Evolutionary conservation across 257 asterid species (phyloP).

Genomic region (Voacanga thouarsii): DNA sequence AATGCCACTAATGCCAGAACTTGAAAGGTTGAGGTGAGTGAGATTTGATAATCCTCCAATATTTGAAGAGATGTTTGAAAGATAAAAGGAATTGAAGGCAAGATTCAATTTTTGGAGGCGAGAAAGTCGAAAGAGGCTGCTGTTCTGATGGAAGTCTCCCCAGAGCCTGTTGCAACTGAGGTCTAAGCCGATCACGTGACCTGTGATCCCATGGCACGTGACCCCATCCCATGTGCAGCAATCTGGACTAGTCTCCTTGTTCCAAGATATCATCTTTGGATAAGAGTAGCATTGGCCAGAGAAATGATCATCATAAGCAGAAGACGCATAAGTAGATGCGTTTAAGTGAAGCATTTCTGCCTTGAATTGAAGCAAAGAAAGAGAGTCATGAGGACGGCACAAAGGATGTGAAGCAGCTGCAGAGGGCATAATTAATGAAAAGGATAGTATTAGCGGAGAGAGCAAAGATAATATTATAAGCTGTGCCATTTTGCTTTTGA

Average conservation of each 20-base stretch:
- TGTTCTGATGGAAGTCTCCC: not conserved
- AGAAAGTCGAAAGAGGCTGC: slow-evolving; percentile 5
- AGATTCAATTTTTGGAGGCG: slow-evolving; percentile 4
- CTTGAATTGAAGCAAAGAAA: no score
- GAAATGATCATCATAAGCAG: no score
- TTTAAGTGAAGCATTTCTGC: no score
- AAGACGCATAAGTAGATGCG: no score
- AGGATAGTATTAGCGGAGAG: no score
- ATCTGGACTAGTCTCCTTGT: not conserved
- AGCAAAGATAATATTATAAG: no score
- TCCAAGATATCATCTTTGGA: not conserved
- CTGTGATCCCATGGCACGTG: not conserved
- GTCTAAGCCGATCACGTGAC: slow-evolving; percentile 8
- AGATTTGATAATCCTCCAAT: not conserved
- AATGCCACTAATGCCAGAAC: not conserved
- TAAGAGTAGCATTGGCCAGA: not conserved
- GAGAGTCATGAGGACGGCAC: no score
- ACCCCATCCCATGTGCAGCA: slow-evolving; percentile 16
- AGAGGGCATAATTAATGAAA: no score
- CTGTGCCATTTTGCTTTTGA: no score
- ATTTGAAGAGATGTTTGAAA: not conserved
- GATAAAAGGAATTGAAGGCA: not conserved
- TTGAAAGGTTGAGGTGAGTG: not conserved
- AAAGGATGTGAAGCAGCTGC: no score
- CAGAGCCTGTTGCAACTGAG: not conserved